Evolutionary conservation across 1,284 basidiomycete genomes (phyloP).

Genomic region (Cerioporus squamosus): DNA sequence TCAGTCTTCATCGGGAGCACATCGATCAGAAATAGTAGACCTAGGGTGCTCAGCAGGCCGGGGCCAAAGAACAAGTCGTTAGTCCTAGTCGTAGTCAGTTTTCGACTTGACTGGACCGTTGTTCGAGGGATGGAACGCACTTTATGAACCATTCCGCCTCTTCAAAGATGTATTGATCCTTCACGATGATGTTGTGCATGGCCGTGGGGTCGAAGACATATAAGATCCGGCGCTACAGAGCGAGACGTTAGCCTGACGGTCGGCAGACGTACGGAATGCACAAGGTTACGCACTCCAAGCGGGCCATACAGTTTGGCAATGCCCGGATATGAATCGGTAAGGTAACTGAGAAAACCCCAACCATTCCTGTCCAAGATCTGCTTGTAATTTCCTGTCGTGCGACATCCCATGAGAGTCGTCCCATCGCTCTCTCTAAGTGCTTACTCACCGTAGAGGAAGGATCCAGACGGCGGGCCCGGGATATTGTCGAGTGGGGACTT

Average conservation of each 20-base stretch:
- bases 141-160: slow-evolving; percentile 17
- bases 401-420: no score
- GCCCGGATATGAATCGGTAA: slow-evolving; percentile 8
- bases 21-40: background rate
- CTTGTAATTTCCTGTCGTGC: slow-evolving; percentile 15
- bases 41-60: slow-evolving; percentile 12
- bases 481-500: slow-evolving; percentile 21
- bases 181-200: slow-evolving; percentile 20
- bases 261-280: background rate
- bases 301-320: slow-evolving; percentile 15
- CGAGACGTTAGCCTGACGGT: background rate
- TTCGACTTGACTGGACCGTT: background rate
- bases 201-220: slow-evolving; percentile 24
- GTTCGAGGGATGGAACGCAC: background rate
- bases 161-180: slow-evolving; percentile 23
- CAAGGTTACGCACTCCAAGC: slow-evolving; percentile 9
- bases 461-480: slow-evolving; percentile 15
- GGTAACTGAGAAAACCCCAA: slow-evolving; percentile 18
- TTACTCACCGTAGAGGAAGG: slow-evolving; percentile 13
- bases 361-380: slow-evolving; percentile 21
- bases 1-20: background rate
- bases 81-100: background rate
- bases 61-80: slow-evolving; percentile 13
- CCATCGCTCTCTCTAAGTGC: background rate
- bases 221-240: slow-evolving; percentile 13